phyloP scores from a whole-genome alignment of 148 eudicot species.

The Camellia sinensis region DNA sequence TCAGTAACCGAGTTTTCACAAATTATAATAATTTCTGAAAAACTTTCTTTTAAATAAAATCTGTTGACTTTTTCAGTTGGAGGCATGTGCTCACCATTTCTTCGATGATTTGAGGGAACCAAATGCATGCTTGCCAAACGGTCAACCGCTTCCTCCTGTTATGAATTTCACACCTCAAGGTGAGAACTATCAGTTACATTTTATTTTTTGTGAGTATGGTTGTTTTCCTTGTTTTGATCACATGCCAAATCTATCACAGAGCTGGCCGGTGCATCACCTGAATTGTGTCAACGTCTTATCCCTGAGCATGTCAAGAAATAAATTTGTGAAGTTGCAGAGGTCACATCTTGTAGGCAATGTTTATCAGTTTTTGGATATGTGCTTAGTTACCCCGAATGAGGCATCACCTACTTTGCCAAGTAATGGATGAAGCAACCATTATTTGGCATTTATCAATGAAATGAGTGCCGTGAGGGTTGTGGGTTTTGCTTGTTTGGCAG shows the following conservation, averaged over 20 bases:
- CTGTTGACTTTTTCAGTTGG: conserved; percentile 56
- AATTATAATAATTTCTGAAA: not conserved
- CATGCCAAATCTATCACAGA: conserved; percentile 40
- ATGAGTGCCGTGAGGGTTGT: conserved; percentile 3
- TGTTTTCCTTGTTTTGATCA: conserved; percentile 10
- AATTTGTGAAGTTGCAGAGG: conserved; percentile 8
- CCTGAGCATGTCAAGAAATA: conserved; percentile 54
- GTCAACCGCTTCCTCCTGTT: conserved; percentile 73
- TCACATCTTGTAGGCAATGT: conserved; percentile 8
- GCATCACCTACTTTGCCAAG: not conserved
- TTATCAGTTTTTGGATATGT: conserved; percentile 10
- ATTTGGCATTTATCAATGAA: not conserved
- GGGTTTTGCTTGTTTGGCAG: not conserved
- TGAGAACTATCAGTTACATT: conserved; percentile 8
- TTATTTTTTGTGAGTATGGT: not conserved
- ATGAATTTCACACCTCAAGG: conserved; percentile 86
- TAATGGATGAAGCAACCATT: not conserved
- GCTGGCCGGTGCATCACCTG: conserved; percentile 61
- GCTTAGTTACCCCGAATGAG: conserved; percentile 7
- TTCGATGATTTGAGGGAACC: conserved; percentile 81
- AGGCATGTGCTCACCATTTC: conserved; percentile 98
- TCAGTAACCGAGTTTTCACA: not conserved
- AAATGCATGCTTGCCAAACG: conserved; percentile 69
- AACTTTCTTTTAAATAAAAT: not conserved
- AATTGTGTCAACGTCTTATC: conserved; percentile 64